Evolutionary conservation across 2,329 filamentous ascomycete species (phyloP), one percentile per base, ranked within the genome.

Genomic region (Fusarium redolens): DNA sequence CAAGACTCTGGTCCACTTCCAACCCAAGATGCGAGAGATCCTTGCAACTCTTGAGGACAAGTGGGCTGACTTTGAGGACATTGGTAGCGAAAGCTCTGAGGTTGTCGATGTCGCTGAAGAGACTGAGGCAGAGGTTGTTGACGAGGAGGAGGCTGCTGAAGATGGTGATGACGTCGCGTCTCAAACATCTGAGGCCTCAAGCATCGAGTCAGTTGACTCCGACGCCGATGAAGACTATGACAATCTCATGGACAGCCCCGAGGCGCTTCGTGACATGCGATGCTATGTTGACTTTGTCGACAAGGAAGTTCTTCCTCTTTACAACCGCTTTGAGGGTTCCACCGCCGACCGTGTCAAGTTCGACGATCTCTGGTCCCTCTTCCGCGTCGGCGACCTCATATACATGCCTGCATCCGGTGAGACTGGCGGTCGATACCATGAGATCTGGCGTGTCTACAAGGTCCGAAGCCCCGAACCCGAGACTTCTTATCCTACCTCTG

Each of bases 271-370:
- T 4, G 82, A 85, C 65, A 83, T 85, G 80, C 78, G 82, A 18
- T 82, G 80, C 78, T 85, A 85, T 43, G 81, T 85, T 51, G 72
- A 84, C 38, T 85, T 85, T 58, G 73, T 85, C n/a, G 83, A 85
- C 44, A 75, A 81, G 25, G 81, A 84, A 45, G 73, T 85, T 31
- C 79, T 85, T 75, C 83, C 82, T 7, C 65, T 83, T 3, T 77
- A 82, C 59, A 61, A 68, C 17, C 68, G 67, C 7, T 80, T 79
- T 41, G 75, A 78, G 6, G 79, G 77, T 10, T 79, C 64, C 13
- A 47, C 41, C 0, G 75, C 74, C 8, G 78, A 81, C 10, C 79
- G 78, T 5, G 80, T 85, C 70, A 79, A 78, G 54, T 85, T 81
- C 35, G 79, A 82, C 20, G 84, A 86, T 67, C 69, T 86, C n/a